Evolutionary conservation across 1,284 basidiomycete species (phyloP).

Genomic region (Golubevia sp.): DNA sequence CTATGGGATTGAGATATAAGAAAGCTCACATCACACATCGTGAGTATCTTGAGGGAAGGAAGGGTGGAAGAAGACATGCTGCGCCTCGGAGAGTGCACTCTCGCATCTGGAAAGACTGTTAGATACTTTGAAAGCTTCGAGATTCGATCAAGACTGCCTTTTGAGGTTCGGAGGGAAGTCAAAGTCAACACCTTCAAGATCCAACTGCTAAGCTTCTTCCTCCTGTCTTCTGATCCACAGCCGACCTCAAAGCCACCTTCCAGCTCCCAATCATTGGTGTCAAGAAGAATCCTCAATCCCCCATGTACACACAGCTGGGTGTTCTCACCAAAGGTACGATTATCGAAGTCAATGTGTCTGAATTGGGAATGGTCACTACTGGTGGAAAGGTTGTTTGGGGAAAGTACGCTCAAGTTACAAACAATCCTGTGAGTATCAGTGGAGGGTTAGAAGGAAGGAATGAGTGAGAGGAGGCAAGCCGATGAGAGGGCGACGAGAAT

Average conservation of each 20-base stretch:
- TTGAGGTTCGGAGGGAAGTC: too few relatives aligned
- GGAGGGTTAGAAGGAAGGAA: too few relatives aligned
- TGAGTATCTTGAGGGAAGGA: constrained; percentile 64
- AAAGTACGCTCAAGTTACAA: constrained; percentile 56
- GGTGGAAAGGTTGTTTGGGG: constrained; percentile 84
- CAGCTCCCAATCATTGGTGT: constrained; percentile 97
- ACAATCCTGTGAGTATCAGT: constrained; percentile 48
- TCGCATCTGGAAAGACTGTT: too few relatives aligned
- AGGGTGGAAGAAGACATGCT: neutral
- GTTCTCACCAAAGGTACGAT: constrained; percentile 98
- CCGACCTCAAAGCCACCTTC: constrained; percentile 97
- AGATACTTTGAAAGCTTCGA: neutral
- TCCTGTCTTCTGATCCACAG: constrained; percentile 63
- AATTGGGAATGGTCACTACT: constrained; percentile 97
- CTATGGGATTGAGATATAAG: constrained; percentile 95
- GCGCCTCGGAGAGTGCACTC: too few relatives aligned
- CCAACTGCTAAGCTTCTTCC: neutral
- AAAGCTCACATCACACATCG: constrained; percentile 99
- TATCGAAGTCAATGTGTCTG: constrained; percentile 94
- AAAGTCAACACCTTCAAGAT: neutral
- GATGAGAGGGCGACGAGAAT: too few relatives aligned
- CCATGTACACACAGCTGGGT: constrained; percentile 85
- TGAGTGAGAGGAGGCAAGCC: too few relatives aligned
- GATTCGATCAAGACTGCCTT: neutral
- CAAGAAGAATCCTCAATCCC: constrained; percentile 99